A percentile compares a stretch with the other conserved stretches of the same genome.
Evolutionary conservation across 106 monocot species (phyloP).

Genomic region (Dioscorea zingiberensis): DNA sequence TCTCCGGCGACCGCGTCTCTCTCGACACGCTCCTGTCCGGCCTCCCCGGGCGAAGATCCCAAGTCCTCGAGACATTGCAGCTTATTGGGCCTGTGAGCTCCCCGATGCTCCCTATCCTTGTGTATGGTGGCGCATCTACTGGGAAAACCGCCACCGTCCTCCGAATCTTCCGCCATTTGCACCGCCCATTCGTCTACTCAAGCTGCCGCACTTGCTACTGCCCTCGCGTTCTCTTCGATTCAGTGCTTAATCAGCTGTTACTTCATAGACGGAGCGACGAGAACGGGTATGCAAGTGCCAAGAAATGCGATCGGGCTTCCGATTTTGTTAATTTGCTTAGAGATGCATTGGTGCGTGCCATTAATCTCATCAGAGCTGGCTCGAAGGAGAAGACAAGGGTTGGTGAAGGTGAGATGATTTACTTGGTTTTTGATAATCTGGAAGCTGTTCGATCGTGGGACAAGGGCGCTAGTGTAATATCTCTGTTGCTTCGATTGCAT

Average conservation of each 20-base stretch:
- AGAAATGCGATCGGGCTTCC: constrained; percentile 56
- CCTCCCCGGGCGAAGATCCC: constrained; percentile 21
- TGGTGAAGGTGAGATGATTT: constrained; percentile 47
- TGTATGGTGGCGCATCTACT: constrained; percentile 68
- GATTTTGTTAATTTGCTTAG: constrained; percentile 62
- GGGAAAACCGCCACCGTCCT: constrained; percentile 69
- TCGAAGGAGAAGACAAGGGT: neutral
- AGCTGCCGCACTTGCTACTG: constrained; percentile 57
- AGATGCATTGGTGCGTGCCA: constrained; percentile 24
- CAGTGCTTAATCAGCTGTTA: constrained; percentile 54
- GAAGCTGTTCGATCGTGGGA: constrained; percentile 68
- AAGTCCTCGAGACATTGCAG: constrained; percentile 17
- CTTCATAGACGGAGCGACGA: constrained; percentile 10
- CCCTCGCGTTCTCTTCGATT: constrained; percentile 54
- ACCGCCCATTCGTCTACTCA: constrained; percentile 57
- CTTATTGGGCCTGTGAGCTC: constrained; percentile 56
- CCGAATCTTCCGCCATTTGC: constrained; percentile 49
- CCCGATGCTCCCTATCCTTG: constrained; percentile 60
- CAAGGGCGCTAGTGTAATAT: constrained; percentile 36
- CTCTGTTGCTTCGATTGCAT: constrained; percentile 53
- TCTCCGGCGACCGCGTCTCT: constrained; percentile 1
- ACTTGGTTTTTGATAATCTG: constrained; percentile 79
- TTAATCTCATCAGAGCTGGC: constrained; percentile 1
- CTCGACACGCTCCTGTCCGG: constrained; percentile 2
- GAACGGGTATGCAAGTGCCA: constrained; percentile 32